These are phyloP conservation scores for Prunus fruticosa DNA, from an alignment of 306 rosid genomes.

Conservation along the genomic window DNA sequence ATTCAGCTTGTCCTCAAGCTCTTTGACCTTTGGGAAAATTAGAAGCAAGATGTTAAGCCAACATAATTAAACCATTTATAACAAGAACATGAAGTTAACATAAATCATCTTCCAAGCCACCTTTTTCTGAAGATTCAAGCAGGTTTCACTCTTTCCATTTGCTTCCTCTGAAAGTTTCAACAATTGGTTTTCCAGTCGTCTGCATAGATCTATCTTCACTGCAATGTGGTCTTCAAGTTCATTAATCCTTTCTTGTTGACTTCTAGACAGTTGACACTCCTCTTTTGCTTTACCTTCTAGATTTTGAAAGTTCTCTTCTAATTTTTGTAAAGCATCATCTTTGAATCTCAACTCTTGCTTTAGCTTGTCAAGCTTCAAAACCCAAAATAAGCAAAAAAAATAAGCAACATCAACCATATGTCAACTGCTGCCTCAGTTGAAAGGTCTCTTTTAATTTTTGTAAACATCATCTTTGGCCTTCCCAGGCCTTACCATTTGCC, in stretches of 20 bases:
- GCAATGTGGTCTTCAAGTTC: constrained; percentile 10
- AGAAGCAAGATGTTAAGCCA: constrained; percentile 10
- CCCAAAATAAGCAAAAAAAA: background rate
- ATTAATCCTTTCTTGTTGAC: constrained; percentile 12
- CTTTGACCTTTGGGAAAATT: constrained; percentile 15
- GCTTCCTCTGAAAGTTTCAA: constrained; percentile 13
- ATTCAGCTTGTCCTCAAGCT: constrained; percentile 22
- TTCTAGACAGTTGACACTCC: constrained; percentile 14
- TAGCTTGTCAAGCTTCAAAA: constrained; percentile 17
- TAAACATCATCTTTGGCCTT: background rate
- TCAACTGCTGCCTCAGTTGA: background rate
- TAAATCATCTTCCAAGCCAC: constrained; percentile 9
- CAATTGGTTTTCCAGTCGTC: constrained; percentile 12
- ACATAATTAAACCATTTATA: background rate
- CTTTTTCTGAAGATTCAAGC: constrained; percentile 14
- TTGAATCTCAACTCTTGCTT: constrained; percentile 21
- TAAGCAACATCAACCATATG: background rate
- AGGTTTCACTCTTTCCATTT: constrained; percentile 13
- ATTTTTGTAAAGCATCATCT: constrained; percentile 11
- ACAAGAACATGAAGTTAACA: background rate
- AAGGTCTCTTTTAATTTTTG: background rate
- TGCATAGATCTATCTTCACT: background rate
- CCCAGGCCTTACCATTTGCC: constrained; percentile 8
- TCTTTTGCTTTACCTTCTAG: constrained; percentile 6
- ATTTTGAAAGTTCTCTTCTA: constrained; percentile 18